Evolutionary conservation across 192 early-diverging fungal species (phyloP).

Genomic region (Linderina pennispora): DNA sequence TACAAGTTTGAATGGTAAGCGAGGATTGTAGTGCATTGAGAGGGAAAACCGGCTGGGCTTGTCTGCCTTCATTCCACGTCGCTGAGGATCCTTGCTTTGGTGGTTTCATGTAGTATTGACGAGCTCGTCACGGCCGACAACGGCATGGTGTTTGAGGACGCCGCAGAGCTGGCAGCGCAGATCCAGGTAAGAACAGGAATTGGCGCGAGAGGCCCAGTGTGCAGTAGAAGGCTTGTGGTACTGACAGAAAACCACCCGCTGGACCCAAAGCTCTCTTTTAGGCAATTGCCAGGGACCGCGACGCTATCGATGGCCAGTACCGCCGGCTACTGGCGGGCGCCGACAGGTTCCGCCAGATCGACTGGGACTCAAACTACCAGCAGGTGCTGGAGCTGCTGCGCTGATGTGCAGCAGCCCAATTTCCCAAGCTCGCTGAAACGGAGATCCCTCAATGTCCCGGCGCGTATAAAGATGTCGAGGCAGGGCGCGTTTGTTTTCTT

Average conservation of each 20-base stretch:
- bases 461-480: no score
- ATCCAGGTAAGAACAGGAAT: conserved; percentile 59
- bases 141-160: conserved; percentile 58
- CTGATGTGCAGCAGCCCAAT: conserved; percentile 7
- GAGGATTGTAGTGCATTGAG: neutral
- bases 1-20: conserved; percentile 53
- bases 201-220: no score
- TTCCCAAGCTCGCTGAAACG: no score
- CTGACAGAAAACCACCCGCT: no score
- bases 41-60: no score
- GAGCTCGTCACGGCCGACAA: conserved; percentile 66
- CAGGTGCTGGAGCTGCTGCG: conserved; percentile 18
- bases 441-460: no score
- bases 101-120: conserved; percentile 50
- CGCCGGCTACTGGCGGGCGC: conserved; percentile 31
- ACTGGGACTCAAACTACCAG: conserved; percentile 39
- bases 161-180: conserved; percentile 55
- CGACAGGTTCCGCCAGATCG: conserved; percentile 20
- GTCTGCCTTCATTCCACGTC: no score
- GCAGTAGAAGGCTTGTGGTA: no score
- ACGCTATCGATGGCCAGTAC: conserved; percentile 19
- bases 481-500: no score
- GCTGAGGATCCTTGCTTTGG: no score
- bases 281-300: no score
- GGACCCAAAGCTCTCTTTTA: no score